phyloP scores from a whole-genome alignment of 768 basidiomycete species.

The Lactifluus subvellereus region DNA sequence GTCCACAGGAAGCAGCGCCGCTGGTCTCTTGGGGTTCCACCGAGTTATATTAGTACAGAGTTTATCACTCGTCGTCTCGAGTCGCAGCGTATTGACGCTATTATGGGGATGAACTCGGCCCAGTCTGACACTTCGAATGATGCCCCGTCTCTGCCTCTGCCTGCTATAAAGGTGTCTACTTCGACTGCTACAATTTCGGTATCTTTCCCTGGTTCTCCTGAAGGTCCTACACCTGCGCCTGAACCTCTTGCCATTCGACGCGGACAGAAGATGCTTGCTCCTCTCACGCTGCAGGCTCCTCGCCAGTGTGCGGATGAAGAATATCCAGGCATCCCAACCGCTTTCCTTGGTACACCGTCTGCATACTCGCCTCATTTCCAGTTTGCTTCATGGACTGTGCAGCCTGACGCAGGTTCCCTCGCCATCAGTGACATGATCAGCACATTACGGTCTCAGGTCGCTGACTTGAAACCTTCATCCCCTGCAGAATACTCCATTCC shows the following conservation, averaged over 20 bases:
- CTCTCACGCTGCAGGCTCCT: slow-evolving; percentile 28
- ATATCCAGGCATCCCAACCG: slow-evolving; percentile 41
- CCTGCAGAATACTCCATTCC: slow-evolving; percentile 4
- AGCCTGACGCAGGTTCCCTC: slow-evolving; percentile 25
- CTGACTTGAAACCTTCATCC: slow-evolving; percentile 24
- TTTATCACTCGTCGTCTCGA: slow-evolving; percentile 17
- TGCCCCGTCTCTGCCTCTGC: slow-evolving; percentile 22
- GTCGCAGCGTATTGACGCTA: slow-evolving; percentile 10
- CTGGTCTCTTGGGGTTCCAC: slow-evolving; percentile 22
- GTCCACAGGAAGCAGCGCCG: slow-evolving; percentile 18
- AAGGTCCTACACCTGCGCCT: background rate
- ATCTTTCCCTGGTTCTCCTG: slow-evolving; percentile 28
- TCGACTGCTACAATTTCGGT: slow-evolving; percentile 30
- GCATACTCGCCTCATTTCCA: slow-evolving; percentile 32
- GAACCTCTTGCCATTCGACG: slow-evolving; percentile 37
- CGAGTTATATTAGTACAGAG: slow-evolving; percentile 21
- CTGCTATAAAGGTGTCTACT: slow-evolving; percentile 33
- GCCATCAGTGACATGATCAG: slow-evolving; percentile 36
- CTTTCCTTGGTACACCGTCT: slow-evolving; percentile 37
- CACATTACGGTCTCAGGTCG: slow-evolving; percentile 29
- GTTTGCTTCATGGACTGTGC: slow-evolving; percentile 1
- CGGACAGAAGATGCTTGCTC: slow-evolving; percentile 32
- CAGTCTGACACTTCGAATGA: slow-evolving; percentile 6
- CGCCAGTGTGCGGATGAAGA: slow-evolving; percentile 23
- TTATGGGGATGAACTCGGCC: background rate